These are phyloP conservation scores for Thelonectria olida DNA, from an alignment of 2,329 filamentous ascomycete species.

Conservation along the genomic window DNA sequence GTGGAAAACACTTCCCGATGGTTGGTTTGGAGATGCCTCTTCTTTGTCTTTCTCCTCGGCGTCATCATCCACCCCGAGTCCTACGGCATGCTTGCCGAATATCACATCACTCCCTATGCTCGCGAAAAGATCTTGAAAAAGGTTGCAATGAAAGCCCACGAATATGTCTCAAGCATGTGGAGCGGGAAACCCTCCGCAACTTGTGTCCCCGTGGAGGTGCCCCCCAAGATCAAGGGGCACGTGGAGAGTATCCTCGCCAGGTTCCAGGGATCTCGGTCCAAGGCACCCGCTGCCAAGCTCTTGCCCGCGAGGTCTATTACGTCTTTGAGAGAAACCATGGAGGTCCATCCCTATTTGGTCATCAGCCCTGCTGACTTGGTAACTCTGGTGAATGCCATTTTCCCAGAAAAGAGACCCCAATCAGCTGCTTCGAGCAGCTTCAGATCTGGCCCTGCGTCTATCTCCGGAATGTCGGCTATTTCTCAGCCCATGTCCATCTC, in stretches of 20 bases:
- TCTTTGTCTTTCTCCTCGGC: constrained; percentile 85
- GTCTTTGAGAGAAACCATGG: constrained; percentile 77
- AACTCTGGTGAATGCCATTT: constrained; percentile 84
- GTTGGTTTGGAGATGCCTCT: constrained; percentile 91
- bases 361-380: constrained; percentile 82
- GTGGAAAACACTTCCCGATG: constrained; percentile 82
- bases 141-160: constrained; percentile 82
- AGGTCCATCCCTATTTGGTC: constrained; percentile 83
- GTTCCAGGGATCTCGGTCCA: constrained; percentile 64
- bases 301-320: constrained; percentile 77
- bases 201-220: constrained; percentile 55
- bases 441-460: constrained; percentile 73
- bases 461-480: constrained; percentile 72
- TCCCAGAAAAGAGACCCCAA: constrained; percentile 75
- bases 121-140: constrained; percentile 83
- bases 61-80: constrained; percentile 90
- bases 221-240: constrained; percentile 71
- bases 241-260: constrained; percentile 76
- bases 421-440: constrained; percentile 70
- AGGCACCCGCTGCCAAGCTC: constrained; percentile 64
- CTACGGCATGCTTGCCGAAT: constrained; percentile 81
- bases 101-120: constrained; percentile 91
- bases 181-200: constrained; percentile 71
- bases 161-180: constrained; percentile 82
- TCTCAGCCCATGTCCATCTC: constrained; percentile 75